Evolutionary conservation across 331 rosid species (phyloP).

Genomic region (Cydonia oblonga): DNA sequence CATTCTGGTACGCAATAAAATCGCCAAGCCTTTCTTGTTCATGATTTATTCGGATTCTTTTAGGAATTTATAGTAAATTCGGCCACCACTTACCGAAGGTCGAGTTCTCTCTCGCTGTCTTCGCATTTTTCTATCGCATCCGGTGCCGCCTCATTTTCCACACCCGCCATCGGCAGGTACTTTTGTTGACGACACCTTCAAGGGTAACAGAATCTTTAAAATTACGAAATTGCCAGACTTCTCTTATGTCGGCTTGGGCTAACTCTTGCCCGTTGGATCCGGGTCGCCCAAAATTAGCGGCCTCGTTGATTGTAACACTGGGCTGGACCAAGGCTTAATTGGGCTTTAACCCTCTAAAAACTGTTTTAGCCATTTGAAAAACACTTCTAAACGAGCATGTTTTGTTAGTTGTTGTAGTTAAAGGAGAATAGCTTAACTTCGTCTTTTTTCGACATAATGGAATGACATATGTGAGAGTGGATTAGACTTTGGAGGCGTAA

Average conservation of each 20-base stretch:
- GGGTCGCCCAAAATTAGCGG: background rate
- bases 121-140: background rate
- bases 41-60: slow-evolving; percentile 1
- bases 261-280: background rate
- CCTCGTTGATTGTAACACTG: background rate
- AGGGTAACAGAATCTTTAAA: background rate
- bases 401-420: too few species aligned
- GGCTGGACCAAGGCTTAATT: background rate
- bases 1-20: slow-evolving; percentile 93
- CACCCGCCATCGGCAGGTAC: background rate
- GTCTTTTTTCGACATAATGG: too few species aligned
- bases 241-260: background rate
- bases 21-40: slow-evolving; percentile 64
- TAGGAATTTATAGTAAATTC: background rate
- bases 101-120: background rate
- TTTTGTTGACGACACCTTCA: background rate
- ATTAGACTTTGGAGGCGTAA: too few species aligned
- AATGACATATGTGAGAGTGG: too few species aligned
- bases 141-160: slow-evolving; percentile 2
- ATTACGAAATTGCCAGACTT: background rate
- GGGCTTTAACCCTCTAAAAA: too few species aligned
- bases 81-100: background rate
- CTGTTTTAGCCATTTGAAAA: too few species aligned
- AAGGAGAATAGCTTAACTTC: too few species aligned
- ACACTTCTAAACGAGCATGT: too few species aligned